phyloP scores from a whole-genome alignment of 2,329 filamentous ascomycete species.

The Hymenoscyphus linearis region DNA sequence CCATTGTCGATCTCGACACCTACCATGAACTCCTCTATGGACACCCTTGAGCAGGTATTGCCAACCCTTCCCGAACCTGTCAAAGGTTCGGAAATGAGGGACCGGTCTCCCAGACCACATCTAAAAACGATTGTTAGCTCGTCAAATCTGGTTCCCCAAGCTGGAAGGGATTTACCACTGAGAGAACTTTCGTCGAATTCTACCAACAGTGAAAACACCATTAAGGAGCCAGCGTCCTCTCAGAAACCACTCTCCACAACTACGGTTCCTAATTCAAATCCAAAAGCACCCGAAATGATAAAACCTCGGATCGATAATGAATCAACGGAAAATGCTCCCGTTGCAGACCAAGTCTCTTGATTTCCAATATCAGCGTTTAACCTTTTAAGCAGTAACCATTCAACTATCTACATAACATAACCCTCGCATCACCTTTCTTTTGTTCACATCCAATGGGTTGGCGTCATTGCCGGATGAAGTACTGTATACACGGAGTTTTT shows the following conservation, averaged over 20 bases:
- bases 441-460: neutral
- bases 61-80: slow-evolving; percentile 7
- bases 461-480: neutral
- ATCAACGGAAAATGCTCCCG: neutral
- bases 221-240: slow-evolving; percentile 11
- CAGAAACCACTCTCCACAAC: neutral
- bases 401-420: neutral
- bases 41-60: slow-evolving; percentile 24
- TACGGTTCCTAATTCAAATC: neutral
- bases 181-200: slow-evolving; percentile 15
- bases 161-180: slow-evolving; percentile 10
- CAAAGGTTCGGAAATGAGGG: slow-evolving; percentile 16
- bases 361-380: neutral
- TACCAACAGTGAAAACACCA: slow-evolving; percentile 17
- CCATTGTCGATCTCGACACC: slow-evolving; percentile 21
- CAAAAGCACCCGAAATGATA: neutral
- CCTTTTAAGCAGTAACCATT: neutral
- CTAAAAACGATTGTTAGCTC: slow-evolving; percentile 26
- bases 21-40: slow-evolving; percentile 12
- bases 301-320: neutral
- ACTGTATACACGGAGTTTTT: neutral
- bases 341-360: neutral
- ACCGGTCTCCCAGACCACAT: slow-evolving; percentile 17
- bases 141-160: slow-evolving; percentile 16
- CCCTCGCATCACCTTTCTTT: neutral